Base-by-base conservation (phyloP, 2,329 filamentous ascomycete species). In the Claviceps sp. region DNA sequence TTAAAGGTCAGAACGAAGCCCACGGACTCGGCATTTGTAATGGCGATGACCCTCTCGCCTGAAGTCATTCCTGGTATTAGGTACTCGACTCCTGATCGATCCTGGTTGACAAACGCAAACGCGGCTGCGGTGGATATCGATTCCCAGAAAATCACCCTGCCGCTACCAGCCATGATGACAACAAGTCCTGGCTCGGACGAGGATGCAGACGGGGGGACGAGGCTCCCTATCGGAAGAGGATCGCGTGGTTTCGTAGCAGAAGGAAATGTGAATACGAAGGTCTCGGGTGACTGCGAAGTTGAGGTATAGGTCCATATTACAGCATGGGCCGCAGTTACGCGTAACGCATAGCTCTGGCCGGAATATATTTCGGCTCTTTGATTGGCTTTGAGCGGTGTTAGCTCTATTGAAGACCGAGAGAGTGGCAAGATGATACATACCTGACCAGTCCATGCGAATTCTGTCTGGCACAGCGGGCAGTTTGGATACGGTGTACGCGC, bases 131-230 rank as follows among this genome's bases (percentile, higher is more conserved):
- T 89, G 52, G 91, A 89, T 56, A 97, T 87, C 41, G 89, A 94
- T 65, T 97, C 93, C 89, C 93, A 97, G 67, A 93, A 97, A 45
- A 88, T 84, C 50, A 97, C 81, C 66, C 84, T 90, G 50, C 93
- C 93, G 48, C 77, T 89, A 18, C 79, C 80, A 13, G 91, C 87
- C 71, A 91, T 87, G 40, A 97, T 77, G 40, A 96, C 79, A 30
- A 98, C 81, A 40, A 98, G 76, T 2, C 93, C 93, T 37, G 90
- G 85, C 59, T 95, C 87, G 48, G 81, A 80, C n/a, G 80, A 81
- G 4, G 84, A 83, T 11, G 86, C 83, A 5, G 87, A 86, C 48
- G 86, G 84, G 0, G 87, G 84, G 6, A 96, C 84, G 50, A 98
- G 77, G 18, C 87, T 81, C 51, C 89, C 93, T 41, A 96, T 75